A percentile compares a stretch with the other conserved stretches of the same genome.
Evolutionary conservation across 2,329 filamentous ascomycete species (phyloP).

Genomic region (Aspergillus candidus): DNA sequence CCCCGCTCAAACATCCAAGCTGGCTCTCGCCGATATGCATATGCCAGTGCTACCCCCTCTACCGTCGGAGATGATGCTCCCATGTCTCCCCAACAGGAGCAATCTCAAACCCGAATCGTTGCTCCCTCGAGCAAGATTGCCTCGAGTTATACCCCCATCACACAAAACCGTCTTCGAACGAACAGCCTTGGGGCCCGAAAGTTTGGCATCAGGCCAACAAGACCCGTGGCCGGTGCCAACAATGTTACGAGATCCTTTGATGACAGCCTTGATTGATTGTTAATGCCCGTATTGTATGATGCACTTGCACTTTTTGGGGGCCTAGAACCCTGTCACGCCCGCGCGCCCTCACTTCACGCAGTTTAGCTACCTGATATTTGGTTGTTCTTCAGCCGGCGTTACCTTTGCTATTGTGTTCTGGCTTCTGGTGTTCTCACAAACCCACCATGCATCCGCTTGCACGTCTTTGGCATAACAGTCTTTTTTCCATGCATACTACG

Average conservation of each 20-base stretch:
- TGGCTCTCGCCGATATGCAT: conserved; percentile 36
- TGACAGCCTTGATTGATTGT: conserved; percentile 26
- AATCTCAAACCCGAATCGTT: conserved; percentile 28
- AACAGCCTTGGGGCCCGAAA: conserved; percentile 33
- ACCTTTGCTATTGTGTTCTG: conserved; percentile 5
- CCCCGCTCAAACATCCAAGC: conserved; percentile 37
- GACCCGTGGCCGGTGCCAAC: conserved; percentile 20
- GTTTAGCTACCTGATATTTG: conserved; percentile 17
- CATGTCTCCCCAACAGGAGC: conserved; percentile 16
- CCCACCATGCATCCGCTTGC: too few relatives aligned
- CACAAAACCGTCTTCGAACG: conserved; percentile 31
- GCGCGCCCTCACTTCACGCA: conserved; percentile 17
- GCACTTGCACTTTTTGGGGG: too few relatives aligned
- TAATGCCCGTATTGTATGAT: background rate
- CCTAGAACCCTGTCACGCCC: conserved; percentile 5
- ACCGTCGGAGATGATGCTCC: conserved; percentile 16
- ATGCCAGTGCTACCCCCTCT: conserved; percentile 18
- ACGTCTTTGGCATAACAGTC: too few relatives aligned
- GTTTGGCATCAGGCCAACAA: conserved; percentile 29
- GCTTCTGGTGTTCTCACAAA: background rate
- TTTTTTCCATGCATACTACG: too few relatives aligned
- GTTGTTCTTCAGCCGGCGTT: conserved; percentile 18
- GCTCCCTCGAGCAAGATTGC: conserved; percentile 31
- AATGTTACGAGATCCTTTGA: conserved; percentile 23
- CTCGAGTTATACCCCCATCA: conserved; percentile 34